Percentiles rank a stretch among this genome's conserved stretches.
These are phyloP conservation scores for Apiospora pterosperma DNA, from an alignment of 2,329 filamentous ascomycete species.

Conservation along the genomic window DNA sequence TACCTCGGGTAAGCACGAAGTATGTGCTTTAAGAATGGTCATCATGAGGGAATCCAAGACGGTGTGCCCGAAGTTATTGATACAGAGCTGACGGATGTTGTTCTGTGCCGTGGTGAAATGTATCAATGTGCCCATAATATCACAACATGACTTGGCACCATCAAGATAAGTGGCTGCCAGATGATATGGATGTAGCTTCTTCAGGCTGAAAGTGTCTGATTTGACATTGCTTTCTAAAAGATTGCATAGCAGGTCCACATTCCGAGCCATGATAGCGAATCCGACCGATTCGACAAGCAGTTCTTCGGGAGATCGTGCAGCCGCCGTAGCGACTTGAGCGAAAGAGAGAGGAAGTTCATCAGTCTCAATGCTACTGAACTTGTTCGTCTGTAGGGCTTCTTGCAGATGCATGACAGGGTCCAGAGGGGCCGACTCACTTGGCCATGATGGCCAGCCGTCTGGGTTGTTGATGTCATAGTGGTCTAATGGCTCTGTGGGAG, in stretches of 20 bases:
- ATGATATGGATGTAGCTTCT: background rate
- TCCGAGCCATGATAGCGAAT: background rate
- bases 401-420: background rate
- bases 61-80: background rate
- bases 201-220: background rate
- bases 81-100: background rate
- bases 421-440: background rate
- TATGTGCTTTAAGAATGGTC: background rate
- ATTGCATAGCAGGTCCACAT: background rate
- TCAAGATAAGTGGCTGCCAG: background rate
- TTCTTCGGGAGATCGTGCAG: background rate
- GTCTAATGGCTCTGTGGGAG: background rate
- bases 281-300: background rate
- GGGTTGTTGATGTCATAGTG: background rate
- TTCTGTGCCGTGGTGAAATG: background rate
- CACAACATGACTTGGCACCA: background rate
- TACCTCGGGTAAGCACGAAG: background rate
- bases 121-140: background rate
- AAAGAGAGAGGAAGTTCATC: background rate
- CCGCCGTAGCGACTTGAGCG: background rate
- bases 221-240: background rate
- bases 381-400: background rate
- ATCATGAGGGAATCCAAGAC: background rate
- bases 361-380: background rate
- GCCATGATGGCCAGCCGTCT: background rate